Conservation (phyloP, 2,329 filamentous ascomycete genomes). For the Aspergillus fumigatus region DNA sequence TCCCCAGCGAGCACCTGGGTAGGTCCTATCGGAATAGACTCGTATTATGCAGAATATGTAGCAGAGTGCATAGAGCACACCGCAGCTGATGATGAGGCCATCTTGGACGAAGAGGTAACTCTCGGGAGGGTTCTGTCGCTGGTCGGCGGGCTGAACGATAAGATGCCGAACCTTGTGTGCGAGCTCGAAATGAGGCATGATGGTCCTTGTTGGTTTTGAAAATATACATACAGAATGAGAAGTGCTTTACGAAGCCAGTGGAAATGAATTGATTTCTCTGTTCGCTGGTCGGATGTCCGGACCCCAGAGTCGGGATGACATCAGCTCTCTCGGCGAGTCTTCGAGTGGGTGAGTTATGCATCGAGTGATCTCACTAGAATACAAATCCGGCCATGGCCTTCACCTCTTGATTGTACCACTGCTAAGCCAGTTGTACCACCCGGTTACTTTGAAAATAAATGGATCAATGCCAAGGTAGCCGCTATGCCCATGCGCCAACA, state of each 20-base stretch:
- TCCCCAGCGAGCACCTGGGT: slow-evolving; percentile 5
- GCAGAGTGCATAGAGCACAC: slow-evolving; percentile 15
- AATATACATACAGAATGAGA: no score
- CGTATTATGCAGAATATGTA: slow-evolving; percentile 15
- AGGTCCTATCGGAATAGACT: slow-evolving; percentile 11
- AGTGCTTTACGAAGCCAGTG: neutral
- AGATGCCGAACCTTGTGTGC: slow-evolving; percentile 11
- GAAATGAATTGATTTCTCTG: neutral
- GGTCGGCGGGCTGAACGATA: slow-evolving; percentile 16
- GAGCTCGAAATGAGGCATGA: slow-evolving; percentile 8
- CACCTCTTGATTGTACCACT: neutral
- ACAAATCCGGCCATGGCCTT: neutral
- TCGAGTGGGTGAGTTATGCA: neutral
- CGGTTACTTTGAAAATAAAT: neutral
- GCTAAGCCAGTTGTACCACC: no score
- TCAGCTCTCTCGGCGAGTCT: neutral
- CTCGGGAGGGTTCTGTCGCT: slow-evolving; percentile 13
- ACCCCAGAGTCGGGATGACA: neutral
- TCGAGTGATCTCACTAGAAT: neutral
- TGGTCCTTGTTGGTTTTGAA: neutral
- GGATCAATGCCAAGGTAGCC: neutral
- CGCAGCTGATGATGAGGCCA: slow-evolving; percentile 18
- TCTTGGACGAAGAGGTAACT: slow-evolving; percentile 20
- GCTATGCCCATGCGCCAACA: slow-evolving; percentile 67
- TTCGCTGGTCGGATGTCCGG: neutral